phyloP scores from a whole-genome alignment of 306 rosid species.

The Begonia peltatifolia region DNA sequence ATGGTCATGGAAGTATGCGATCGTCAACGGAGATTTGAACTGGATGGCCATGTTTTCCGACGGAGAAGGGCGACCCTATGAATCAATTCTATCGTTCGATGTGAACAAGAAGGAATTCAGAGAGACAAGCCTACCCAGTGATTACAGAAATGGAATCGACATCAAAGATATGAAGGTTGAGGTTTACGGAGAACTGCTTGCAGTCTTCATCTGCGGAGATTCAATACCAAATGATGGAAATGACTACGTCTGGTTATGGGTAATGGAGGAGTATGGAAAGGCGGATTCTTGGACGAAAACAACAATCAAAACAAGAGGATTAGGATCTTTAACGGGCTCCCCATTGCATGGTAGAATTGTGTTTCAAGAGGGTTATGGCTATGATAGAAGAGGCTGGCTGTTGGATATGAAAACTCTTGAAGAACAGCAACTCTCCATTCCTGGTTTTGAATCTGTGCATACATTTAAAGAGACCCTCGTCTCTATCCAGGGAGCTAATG shows the following conservation, averaged over 20 bases:
- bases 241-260: too few species aligned
- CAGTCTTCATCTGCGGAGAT: not conserved
- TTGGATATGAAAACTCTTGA: too few species aligned
- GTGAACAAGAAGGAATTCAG: not conserved
- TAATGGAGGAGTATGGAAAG: too few species aligned
- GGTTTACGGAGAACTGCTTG: not conserved
- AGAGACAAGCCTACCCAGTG: not conserved
- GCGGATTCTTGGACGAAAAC: not conserved
- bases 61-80: not conserved
- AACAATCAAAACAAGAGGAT: slow-evolving; percentile 16
- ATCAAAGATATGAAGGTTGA: fast-evolving
- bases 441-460: too few species aligned
- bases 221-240: too few species aligned
- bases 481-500: too few species aligned
- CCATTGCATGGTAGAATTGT: too few species aligned
- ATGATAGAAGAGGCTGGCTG: too few species aligned
- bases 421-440: too few species aligned
- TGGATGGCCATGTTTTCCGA: not conserved
- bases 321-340: too few species aligned
- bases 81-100: not conserved
- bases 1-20: not conserved
- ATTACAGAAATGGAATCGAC: not conserved
- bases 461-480: too few species aligned
- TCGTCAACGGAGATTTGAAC: not conserved
- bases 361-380: too few species aligned